These are phyloP conservation scores for Carex sylvatica DNA, from an alignment of 202 grass and related monocot genomes.

Conservation along the genomic window DNA sequence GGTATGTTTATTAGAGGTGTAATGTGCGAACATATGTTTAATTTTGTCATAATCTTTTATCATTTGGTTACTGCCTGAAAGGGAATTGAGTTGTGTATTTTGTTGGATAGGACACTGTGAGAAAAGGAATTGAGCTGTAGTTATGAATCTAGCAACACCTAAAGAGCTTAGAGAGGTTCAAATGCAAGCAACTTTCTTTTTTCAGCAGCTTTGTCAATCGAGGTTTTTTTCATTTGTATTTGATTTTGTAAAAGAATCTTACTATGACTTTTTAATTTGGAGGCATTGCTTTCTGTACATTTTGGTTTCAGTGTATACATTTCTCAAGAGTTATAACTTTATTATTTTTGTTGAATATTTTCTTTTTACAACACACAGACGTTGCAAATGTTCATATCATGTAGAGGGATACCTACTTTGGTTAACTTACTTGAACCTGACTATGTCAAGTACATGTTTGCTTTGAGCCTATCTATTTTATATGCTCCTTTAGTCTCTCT, in stretches of 20 bases:
- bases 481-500: constrained; percentile 19
- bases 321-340: not conserved
- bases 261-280: not conserved
- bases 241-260: constrained; percentile 9
- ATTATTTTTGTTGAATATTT: constrained; percentile 14
- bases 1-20: no score
- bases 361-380: constrained; percentile 70
- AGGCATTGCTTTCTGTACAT: not conserved
- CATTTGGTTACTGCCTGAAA: no score
- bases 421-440: constrained; percentile 96
- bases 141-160: constrained; percentile 82
- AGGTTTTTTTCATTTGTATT: constrained; percentile 49
- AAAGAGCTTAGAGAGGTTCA: constrained; percentile 74
- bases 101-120: no score
- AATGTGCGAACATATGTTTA: no score
- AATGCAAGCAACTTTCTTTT: constrained; percentile 90
- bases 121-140: not conserved
- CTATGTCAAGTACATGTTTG: constrained; percentile 90
- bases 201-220: constrained; percentile 94
- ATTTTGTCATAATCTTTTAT: no score
- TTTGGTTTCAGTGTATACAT: constrained; percentile 24
- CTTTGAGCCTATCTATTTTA: constrained; percentile 15
- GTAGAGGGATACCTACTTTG: constrained; percentile 95
- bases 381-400: constrained; percentile 98
- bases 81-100: no score